phyloP scores from a whole-genome alignment of 768 basidiomycete genomes.

The Lactifluus piperatus region DNA sequence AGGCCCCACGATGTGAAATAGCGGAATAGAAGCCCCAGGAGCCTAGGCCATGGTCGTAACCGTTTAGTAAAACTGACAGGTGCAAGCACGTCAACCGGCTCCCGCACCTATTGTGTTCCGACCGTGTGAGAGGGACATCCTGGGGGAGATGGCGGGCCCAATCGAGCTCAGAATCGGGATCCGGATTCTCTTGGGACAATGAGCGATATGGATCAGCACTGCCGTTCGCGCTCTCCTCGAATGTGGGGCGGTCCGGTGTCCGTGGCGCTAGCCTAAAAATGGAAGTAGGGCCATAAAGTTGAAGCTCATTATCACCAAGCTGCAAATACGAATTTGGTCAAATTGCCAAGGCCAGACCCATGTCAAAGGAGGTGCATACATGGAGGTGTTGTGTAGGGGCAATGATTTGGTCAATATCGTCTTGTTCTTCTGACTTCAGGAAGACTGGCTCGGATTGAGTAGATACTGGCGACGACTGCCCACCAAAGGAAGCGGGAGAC shows the following conservation, averaged over 20 bases:
- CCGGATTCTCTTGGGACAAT: not conserved
- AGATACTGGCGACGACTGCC: constrained; percentile 5
- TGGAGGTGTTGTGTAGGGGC: constrained; percentile 8
- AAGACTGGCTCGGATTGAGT: constrained; percentile 7
- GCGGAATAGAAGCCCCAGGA: constrained; percentile 33
- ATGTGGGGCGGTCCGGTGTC: constrained; percentile 1
- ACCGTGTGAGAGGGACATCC: constrained; percentile 25
- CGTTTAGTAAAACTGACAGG: not conserved
- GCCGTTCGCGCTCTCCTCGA: constrained; percentile 5
- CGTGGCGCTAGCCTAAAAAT: constrained; percentile 26
- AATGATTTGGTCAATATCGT: constrained; percentile 13
- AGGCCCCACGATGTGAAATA: constrained; percentile 34
- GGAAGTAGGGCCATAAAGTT: constrained; percentile 27
- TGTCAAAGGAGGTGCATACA: constrained; percentile 18
- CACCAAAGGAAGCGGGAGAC: constrained; percentile 14
- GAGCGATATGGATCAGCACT: not conserved
- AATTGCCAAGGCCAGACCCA: constrained; percentile 11
- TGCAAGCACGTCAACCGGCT: not conserved
- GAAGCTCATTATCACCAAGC: constrained; percentile 25
- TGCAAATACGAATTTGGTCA: not conserved
- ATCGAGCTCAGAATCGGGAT: constrained; percentile 21
- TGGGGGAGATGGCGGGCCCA: constrained; percentile 27
- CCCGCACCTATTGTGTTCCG: constrained; percentile 26
- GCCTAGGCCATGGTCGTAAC: constrained; percentile 20
- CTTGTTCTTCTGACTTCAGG: constrained; percentile 15